Base-by-base conservation (phyloP, 805 yeast species). In the Saturnispora mendoncae region DNA sequence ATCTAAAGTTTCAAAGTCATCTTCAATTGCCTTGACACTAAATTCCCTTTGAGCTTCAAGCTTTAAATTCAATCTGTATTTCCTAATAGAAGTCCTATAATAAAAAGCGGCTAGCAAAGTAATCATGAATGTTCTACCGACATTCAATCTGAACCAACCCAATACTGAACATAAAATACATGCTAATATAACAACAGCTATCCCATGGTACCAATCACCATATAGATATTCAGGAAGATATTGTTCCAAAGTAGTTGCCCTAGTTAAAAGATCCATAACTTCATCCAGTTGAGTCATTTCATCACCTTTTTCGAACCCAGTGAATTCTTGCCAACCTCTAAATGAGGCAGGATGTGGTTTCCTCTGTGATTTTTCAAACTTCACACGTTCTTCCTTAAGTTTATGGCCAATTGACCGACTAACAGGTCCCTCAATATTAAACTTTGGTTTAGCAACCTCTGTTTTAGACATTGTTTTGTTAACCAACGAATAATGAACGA, bases 131-230 rank as follows among this genome's bases (percentile, higher is more conserved):
- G 86, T 76, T 41, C 95, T 85, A 8, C 92, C 92, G 41, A 88
- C 54, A 6, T 87, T 76, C 51, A 88, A 80, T 36, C 76, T 69
- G 48, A 83, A 73, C 62, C 80, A 74, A 8, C 97, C 99, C 31
- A 84, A 52, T 3, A 80, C 50, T 79, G 90, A 88, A 4, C 94
- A 84, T 13, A 82, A 57, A 12, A 83, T 57, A 0, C 83, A 87
- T 6, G 82, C 86, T 18, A 72, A 58, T 24, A 82, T 67, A 44
- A 86, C 65, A 28, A 79, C 69, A 0, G 75, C 95, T n/a, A 80
- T 79, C 39, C 81, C 80, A 60, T 92, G 97, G 57, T 81, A 92
- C 98, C 98, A 92, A 57, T 92, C 97, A 40, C 98, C 98, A 53
- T 83, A 84, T 13, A 76, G 72, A 28, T 64, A 68, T 23, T 84